Base-by-base conservation (phyloP, 345 rosid species). In the Brassica carinata region DNA sequence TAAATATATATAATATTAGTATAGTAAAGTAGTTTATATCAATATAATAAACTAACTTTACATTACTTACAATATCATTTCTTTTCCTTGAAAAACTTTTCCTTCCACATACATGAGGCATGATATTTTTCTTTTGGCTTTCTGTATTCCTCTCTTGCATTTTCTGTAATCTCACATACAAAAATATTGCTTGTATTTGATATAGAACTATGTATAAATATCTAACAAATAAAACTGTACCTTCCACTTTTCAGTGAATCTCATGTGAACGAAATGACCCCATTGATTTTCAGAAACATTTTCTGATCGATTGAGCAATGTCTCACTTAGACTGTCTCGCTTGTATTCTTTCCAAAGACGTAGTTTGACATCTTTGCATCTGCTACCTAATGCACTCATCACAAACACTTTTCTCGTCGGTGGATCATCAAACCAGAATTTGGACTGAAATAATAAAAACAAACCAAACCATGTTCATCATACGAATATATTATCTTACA, bases 101-200 rank as follows among this genome's bases (percentile, higher is more conserved):
- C 55, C 75, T 71, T 55, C 75, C 75, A 3, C 65, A 71, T 18
- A 57, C 14, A 19, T 71, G 65, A 31, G 75, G 31, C 17, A 71
- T 31, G 3, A 0, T 18, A 31, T 71, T 17, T 0, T 33, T 17
- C 34, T 18, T 19, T 62, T 29, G 10, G 40, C 4, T 71, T 0
- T 10, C 5, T 8, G n/a, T 58, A 58, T 72, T 72, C 1, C 30
- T 17, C 0, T 33, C 66, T 72, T 23, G 51, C 66, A 58, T 18
- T 72, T 31, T 72, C 67, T 58, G 9, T 43, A 64, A 63, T 0
- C 11, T 43, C 61, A 40, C 5, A 73, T 7, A 13, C 9, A 61
- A 40, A 6, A 29, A 19, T 29, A 2, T 23, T 14, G 26, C 0
- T 43, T 43, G 8, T 58, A 62, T 73, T 26, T 45, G 2, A 15